These are phyloP conservation scores for Cladosporium velox DNA, from an alignment of 2,329 filamentous ascomycete genomes.

Conservation along the genomic window DNA sequence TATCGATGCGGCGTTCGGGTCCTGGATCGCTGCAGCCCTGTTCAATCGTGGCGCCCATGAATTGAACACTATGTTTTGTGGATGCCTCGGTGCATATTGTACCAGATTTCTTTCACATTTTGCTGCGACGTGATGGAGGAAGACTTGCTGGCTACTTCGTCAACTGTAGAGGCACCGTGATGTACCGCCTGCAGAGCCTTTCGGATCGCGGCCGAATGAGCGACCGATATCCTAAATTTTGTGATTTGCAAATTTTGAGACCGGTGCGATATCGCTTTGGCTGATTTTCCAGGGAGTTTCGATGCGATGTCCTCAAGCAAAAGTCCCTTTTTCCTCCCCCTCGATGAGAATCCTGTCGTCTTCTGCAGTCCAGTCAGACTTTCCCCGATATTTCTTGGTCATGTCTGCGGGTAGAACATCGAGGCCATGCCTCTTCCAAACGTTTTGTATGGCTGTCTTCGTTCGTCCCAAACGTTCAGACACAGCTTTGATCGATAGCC, in stretches of 20 bases:
- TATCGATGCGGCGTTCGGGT: neutral
- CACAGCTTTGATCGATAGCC: neutral
- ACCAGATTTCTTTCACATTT: neutral
- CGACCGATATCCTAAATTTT: rapidly evolving
- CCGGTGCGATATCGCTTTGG: neutral
- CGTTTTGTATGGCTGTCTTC: rapidly evolving
- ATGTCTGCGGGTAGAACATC: neutral
- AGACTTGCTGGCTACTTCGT: neutral
- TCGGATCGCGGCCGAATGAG: neutral
- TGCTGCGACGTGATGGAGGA: neutral
- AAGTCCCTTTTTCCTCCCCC: too few relatives aligned
- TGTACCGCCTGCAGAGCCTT: neutral
- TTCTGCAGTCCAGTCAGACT: neutral
- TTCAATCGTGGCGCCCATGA: neutral
- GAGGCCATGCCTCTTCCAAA: neutral
- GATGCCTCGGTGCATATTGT: neutral
- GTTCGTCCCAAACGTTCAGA: neutral
- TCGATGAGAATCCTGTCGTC: neutral
- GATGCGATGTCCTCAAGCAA: too few relatives aligned
- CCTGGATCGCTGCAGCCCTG: neutral
- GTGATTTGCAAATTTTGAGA: neutral
- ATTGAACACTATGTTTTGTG: neutral
- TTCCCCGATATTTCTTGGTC: neutral
- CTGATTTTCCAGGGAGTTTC: neutral
- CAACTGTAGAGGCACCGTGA: too few relatives aligned